Evolutionary conservation across 305 asterid genomes (phyloP).

Genomic region (Ajuga reptans): DNA sequence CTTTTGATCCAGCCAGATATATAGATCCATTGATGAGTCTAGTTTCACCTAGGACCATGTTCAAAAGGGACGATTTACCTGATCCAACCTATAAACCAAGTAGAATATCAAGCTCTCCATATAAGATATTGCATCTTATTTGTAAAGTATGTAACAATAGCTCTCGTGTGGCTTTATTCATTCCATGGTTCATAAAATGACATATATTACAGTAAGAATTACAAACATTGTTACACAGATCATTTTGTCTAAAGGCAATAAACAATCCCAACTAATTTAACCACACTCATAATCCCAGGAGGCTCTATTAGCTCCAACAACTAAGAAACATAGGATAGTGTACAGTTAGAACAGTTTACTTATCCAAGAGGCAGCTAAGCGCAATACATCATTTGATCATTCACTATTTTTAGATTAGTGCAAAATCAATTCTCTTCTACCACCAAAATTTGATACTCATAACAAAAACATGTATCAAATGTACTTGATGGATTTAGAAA

Average conservation of each 20-base stretch:
- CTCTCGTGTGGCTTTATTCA: neutral
- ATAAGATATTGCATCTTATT: neutral
- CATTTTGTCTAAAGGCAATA: too few species aligned
- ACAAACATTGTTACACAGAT: too few species aligned
- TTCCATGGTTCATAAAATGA: neutral
- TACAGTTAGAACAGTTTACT: neutral
- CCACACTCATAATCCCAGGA: too few species aligned
- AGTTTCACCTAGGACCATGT: slow-evolving; percentile 68
- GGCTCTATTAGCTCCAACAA: neutral
- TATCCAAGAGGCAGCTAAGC: neutral
- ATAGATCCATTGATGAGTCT: slow-evolving; percentile 58
- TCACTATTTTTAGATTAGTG: neutral
- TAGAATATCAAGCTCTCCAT: neutral
- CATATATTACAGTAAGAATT: neutral
- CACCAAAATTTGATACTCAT: neutral
- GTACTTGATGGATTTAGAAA: neutral
- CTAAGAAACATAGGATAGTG: neutral
- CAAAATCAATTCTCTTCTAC: neutral
- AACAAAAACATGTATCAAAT: neutral
- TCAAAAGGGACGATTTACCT: slow-evolving; percentile 86
- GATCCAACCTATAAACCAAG: slow-evolving; percentile 73
- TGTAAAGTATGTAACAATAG: neutral
- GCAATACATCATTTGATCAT: neutral
- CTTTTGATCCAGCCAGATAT: slow-evolving; percentile 45
- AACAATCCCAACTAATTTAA: too few species aligned